Conservation (phyloP, 176 grass and related monocot genomes). For the Zoysia japonica region DNA sequence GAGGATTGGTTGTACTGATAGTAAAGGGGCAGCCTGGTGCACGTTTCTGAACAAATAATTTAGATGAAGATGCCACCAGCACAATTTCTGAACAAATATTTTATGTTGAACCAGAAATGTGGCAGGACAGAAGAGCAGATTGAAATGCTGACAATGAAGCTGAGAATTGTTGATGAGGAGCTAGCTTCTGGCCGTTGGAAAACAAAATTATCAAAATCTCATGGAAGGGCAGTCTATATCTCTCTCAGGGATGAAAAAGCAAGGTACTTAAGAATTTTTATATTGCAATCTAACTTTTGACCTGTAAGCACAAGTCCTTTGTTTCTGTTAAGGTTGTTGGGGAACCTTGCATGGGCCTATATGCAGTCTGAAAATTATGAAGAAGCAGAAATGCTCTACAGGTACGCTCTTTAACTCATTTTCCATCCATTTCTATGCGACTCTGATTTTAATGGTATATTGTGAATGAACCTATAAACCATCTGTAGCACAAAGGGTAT, state of each 20-base stretch:
- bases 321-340: constrained; percentile 54
- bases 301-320: constrained; percentile 27
- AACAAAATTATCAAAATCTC: constrained; percentile 60
- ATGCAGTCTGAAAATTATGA: constrained; percentile 64
- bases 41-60: background rate
- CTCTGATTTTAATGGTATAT: background rate
- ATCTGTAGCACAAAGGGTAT: background rate
- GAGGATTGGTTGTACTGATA: constrained; percentile 21
- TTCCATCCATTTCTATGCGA: background rate
- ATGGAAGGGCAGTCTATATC: constrained; percentile 59
- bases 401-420: constrained; percentile 38
- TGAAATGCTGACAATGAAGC: constrained; percentile 60
- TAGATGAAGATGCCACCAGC: no score
- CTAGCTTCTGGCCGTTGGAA: constrained; percentile 74
- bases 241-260: constrained; percentile 72
- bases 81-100: background rate
- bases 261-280: constrained; percentile 39
- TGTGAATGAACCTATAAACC: constrained; percentile 14
- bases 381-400: constrained; percentile 66
- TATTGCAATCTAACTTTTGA: constrained; percentile 10
- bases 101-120: constrained; percentile 65
- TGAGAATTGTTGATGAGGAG: constrained; percentile 69
- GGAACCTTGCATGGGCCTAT: constrained; percentile 70
- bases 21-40: background rate
- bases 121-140: constrained; percentile 67